Evolutionary conservation across 352 stramenopile genomes (phyloP), one percentile per base, ranked within the genome.

Genomic region (Chrysophaeum taylorii): DNA sequence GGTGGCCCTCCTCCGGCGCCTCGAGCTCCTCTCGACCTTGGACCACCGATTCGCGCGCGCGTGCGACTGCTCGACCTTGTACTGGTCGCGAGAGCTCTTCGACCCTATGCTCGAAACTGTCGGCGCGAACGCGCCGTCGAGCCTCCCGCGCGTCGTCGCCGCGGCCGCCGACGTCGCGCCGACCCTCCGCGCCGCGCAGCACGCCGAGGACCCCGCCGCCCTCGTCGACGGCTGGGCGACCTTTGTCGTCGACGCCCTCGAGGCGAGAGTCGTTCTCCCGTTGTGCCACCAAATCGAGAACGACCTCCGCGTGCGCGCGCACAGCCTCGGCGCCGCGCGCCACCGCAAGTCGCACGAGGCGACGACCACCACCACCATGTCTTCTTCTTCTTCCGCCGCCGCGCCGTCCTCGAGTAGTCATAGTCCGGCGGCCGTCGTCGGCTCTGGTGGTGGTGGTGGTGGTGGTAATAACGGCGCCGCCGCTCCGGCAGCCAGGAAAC

Each of bases 261-360:
- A 74, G 29, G 72, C 79, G 31, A 54, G 81, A 62, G 85, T 95
- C 38, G 81, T 96, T 21, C 78, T 85, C 29, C 92, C 90, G 33
- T 70, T 96, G 42, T 96, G 88, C 80, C 87, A 90, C 75, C 83
- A 91, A 39, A 88, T 96, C n/a, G 92, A 97, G 72, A 94, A 92
- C 50, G 89, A 96, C 70, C 76, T 97, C 25, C 88, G 90, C 61
- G 78, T 92, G 50, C 87, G 94, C 52, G 87, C 92, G 31, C 87
- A 94, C 73, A 89, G 85, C 25, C 50, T 54, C 45, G 45, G 45
- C 45, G 7, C 5, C 7, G 45, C 12, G 12, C 45, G 69, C 33
- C 70, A 52, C 41, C 29, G 27, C 37, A 21, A n/a, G 4, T 23
- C 43, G 70, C 50, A 53, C 37, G 33, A 70, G n/a, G n/a, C n/a